Conservation (phyloP, 2,329 filamentous ascomycete genomes). For the Esteya vermicola region DNA sequence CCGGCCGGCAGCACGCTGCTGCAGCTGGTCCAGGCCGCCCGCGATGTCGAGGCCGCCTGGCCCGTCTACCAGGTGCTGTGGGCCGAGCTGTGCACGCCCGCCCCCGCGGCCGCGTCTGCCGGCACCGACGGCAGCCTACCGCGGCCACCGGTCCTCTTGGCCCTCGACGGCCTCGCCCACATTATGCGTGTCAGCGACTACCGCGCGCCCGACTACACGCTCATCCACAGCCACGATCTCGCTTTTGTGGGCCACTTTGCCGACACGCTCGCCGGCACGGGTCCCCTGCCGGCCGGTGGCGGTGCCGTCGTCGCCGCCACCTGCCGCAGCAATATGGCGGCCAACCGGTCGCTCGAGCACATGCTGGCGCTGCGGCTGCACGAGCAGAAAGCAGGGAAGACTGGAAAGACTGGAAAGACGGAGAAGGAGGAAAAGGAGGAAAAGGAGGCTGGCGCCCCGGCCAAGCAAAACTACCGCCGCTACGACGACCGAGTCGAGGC, state of each 20-base stretch:
- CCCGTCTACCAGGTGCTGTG: constrained; percentile 68
- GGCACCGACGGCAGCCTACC: no score
- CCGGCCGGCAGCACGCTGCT: constrained; percentile 49
- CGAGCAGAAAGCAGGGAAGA: constrained; percentile 12
- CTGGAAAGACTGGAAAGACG: no score
- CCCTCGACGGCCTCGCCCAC: constrained; percentile 66
- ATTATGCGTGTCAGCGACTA: constrained; percentile 71
- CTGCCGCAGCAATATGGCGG: constrained; percentile 54
- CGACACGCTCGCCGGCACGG: constrained; percentile 51
- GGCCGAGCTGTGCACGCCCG: constrained; percentile 52
- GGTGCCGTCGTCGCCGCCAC: constrained; percentile 66
- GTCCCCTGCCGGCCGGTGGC: constrained; percentile 51
- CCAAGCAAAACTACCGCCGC: constrained; percentile 29
- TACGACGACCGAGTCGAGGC: constrained; percentile 45
- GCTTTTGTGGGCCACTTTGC: constrained; percentile 61
- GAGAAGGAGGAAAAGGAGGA: no score
- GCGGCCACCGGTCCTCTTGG: constrained; percentile 51
- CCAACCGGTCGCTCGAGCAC: constrained; percentile 52
- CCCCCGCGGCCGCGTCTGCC: constrained; percentile 12
- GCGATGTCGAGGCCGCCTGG: constrained; percentile 67
- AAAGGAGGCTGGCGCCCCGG: background rate
- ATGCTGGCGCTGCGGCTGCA: constrained; percentile 45
- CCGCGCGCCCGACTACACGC: constrained; percentile 52
- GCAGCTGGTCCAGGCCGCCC: constrained; percentile 54
- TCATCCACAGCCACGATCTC: constrained; percentile 78